phyloP scores from a whole-genome alignment of 305 asterid species.

The Plantago rigida region DNA sequence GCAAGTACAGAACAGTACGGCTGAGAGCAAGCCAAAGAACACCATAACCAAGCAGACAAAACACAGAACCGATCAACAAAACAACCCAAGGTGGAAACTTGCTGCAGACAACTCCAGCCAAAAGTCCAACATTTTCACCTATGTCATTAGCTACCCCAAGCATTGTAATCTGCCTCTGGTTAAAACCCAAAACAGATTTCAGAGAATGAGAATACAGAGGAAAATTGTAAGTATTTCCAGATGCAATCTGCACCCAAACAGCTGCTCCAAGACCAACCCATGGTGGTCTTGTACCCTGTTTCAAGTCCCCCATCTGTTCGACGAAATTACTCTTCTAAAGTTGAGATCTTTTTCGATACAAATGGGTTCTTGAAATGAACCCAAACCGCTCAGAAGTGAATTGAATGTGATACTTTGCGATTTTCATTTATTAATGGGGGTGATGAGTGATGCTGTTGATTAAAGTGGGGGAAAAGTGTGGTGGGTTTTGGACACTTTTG shows the following conservation, averaged over 20 bases:
- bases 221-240: constrained; percentile 60
- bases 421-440: background rate
- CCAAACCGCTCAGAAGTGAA: too few relatives aligned
- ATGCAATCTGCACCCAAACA: constrained; percentile 57
- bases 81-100: constrained; percentile 59
- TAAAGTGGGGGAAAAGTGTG: constrained; percentile 8
- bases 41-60: constrained; percentile 61
- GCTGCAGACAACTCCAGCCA: constrained; percentile 49
- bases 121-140: constrained; percentile 60
- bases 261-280: constrained; percentile 75
- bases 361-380: background rate
- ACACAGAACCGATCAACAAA: constrained; percentile 41
- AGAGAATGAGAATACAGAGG: constrained; percentile 64
- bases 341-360: too few relatives aligned
- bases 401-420: too few relatives aligned
- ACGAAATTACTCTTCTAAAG: background rate
- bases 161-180: constrained; percentile 49
- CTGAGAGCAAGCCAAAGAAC: constrained; percentile 54
- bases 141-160: constrained; percentile 66
- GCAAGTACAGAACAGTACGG: constrained; percentile 32
- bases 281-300: constrained; percentile 55
- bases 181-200: constrained; percentile 58
- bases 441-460: constrained; percentile 8
- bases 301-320: constrained; percentile 31
- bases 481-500: constrained; percentile 22